These are phyloP conservation scores for Paraconiothyrium sp. DNA, from an alignment of 2,329 filamentous ascomycete species.

Conservation along the genomic window DNA sequence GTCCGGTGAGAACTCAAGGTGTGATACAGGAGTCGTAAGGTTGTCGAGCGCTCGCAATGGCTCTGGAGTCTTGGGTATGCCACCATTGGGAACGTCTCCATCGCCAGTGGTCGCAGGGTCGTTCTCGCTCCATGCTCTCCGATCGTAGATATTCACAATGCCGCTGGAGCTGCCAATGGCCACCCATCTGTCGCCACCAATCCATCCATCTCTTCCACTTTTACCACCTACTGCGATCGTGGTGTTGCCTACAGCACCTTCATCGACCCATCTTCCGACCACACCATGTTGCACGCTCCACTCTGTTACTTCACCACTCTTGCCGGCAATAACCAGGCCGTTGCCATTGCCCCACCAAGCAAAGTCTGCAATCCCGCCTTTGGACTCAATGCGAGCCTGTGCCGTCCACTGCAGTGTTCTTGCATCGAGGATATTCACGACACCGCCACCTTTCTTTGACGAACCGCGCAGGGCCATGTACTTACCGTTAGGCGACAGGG, in stretches of 20 bases:
- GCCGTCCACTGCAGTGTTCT: slow-evolving; percentile 87
- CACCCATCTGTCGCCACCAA: slow-evolving; percentile 88
- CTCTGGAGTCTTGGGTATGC: slow-evolving; percentile 72
- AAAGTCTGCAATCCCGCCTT: slow-evolving; percentile 87
- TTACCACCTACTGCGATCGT: slow-evolving; percentile 80
- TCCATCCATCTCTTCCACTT: slow-evolving; percentile 64
- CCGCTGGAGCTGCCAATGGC: slow-evolving; percentile 86
- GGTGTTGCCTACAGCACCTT: slow-evolving; percentile 87
- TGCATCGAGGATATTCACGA: slow-evolving; percentile 85
- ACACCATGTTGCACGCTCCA: slow-evolving; percentile 79
- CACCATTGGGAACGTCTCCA: slow-evolving; percentile 45
- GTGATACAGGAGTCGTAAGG: slow-evolving; percentile 83
- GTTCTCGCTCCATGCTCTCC: slow-evolving; percentile 67
- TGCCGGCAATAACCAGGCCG: slow-evolving; percentile 83
- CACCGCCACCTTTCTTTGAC: slow-evolving; percentile 83
- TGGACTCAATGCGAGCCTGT: slow-evolving; percentile 81
- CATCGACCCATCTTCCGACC: slow-evolving; percentile 85
- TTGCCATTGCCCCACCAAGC: slow-evolving; percentile 89
- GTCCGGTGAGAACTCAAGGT: slow-evolving; percentile 83
- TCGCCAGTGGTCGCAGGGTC: slow-evolving; percentile 21
- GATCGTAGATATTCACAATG: slow-evolving; percentile 93
- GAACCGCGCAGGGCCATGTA: slow-evolving; percentile 87
- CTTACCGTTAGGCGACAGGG: slow-evolving; percentile 83
- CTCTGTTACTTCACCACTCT: slow-evolving; percentile 89
- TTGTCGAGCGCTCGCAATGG: slow-evolving; percentile 82